Evolutionary conservation across 2,329 filamentous ascomycete genomes (phyloP), one percentile per base, ranked within the genome.

Genomic region (Aureobasidium sp.): DNA sequence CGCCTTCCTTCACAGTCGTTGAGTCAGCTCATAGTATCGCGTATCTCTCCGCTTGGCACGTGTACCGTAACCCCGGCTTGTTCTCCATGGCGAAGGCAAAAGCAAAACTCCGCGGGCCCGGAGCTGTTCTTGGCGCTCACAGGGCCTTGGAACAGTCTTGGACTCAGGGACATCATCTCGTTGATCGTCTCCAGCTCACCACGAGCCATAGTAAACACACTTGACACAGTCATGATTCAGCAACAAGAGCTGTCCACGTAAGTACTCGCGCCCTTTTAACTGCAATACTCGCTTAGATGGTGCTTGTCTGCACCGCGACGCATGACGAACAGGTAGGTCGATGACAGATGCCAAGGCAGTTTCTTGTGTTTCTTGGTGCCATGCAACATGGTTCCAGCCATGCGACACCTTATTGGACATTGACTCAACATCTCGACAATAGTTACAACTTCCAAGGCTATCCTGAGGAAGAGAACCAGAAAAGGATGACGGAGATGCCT

Each of bases 341-440:
- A 48, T 42, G 41, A 51, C 37, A 42, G 44, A 41, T 34, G 57
- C 57, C 57, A 60, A 60, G 57, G 37, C 17, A 48, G 42, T 22
- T 48, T 58, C 55, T 58, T 58, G 42, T 48, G 44, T 60, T 51
- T 60, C 57, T 60, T 60, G 57, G 57, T 60, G 57, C 57, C 57
- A 60, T 51, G 57, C 57, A 49, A 60, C 44, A 49, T 37, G 42
- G 31, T 48, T 37, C 44, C 42, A 48, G 34, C 25, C 34, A 51
- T 31, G 17, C 57, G 20, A 42, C 34, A 49, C 20, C 45, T 60
- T 41, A 60, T 60, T 60, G 57, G 57, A 49, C 22, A 42, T n/a
- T 37, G 55, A 58, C 42, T 37, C 55, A 48, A 48, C 45, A 42
- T n/a, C 39, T 48, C 31, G 42, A 45, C 55, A 29, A 58, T 58